Evolutionary conservation across 1,284 basidiomycete species (phyloP).

Genomic region (Ganoderma sinense): DNA sequence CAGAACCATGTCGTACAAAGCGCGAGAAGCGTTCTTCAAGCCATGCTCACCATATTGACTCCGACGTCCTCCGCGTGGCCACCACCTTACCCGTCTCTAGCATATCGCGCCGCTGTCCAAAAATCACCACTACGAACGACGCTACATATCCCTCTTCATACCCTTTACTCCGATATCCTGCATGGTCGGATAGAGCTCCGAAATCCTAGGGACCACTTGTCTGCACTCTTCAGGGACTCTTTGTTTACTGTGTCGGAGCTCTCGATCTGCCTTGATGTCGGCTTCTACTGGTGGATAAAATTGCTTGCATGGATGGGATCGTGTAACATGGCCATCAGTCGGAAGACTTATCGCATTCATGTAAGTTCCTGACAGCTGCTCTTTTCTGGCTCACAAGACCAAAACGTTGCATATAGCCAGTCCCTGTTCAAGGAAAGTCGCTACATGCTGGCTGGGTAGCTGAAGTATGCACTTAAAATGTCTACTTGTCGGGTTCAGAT

Average conservation of each 20-base stretch:
- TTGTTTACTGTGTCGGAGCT: conserved; percentile 25
- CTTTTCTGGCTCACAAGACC: neutral
- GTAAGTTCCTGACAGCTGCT: neutral
- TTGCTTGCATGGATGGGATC: conserved; percentile 36
- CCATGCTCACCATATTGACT: conserved; percentile 41
- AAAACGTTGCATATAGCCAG: neutral
- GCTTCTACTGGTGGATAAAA: conserved; percentile 39
- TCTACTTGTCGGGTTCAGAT: neutral
- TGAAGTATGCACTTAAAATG: neutral
- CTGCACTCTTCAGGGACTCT: conserved; percentile 35
- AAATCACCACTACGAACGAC: conserved; percentile 22
- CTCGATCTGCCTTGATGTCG: conserved; percentile 34
- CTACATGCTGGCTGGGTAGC: neutral
- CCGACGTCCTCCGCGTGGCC: conserved; percentile 48
- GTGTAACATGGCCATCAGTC: neutral
- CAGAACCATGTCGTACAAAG: neutral
- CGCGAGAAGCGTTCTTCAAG: conserved; percentile 34
- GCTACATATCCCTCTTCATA: conserved; percentile 15
- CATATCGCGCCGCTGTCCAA: conserved; percentile 23
- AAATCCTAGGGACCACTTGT: conserved; percentile 37
- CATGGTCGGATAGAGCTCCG: conserved; percentile 42
- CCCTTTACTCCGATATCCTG: conserved; percentile 32
- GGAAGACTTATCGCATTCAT: neutral
- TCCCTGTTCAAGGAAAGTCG: neutral
- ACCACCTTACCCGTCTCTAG: conserved; percentile 39